Base-by-base conservation (phyloP, 306 rosid species). In the Pyrus pyrifolia region DNA sequence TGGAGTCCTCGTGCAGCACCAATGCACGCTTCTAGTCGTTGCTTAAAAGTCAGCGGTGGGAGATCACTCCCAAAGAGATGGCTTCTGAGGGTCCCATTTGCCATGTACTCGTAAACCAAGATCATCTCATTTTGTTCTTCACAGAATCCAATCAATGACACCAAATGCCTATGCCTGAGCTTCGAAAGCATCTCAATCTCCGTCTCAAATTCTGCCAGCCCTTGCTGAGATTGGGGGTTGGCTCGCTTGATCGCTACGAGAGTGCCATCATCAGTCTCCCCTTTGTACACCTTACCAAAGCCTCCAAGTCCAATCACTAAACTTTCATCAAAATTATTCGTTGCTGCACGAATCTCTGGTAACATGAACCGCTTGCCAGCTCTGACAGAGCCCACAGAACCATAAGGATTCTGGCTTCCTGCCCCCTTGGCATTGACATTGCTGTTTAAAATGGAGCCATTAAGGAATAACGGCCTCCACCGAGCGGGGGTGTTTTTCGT, bases 141-240 rank as follows among this genome's bases (percentile, higher is more conserved):
- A 51, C 99, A 95, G 84, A 89, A 95, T 21, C 99, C 99, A 51
- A 92, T 91, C 89, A 95, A 80, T 81, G 97, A 89, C 76, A 95
- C 99, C 33, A 95, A 81, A 83, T 95, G 99, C 73, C 96, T 84
- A 58, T 95, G 99, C 83, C 97, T 89, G 72, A 95, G 97, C 85
- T 92, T 95, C 2, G 98, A 95, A 62, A 95, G 99, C 98, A 92
- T 92, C 85, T 92, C 99, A n/a, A 95, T 95, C 87, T 95, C 99
- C 0, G 98, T 95, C 84, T 95, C 97, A 6, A 95, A 95, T 83
- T 95, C 99, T 4, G 88, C 87, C 22, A 95, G 81, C 31, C 99
- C 99, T 79, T 95, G 99, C 67, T 92, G 86, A 23, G 98, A 95
- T 30, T 92, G 97, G 0, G 93, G 98, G 76, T 92, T 91, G 79